Base-by-base conservation (phyloP, 225 moss, liverwort and hornwort genomes). In the Thuidium tamariscinum region DNA sequence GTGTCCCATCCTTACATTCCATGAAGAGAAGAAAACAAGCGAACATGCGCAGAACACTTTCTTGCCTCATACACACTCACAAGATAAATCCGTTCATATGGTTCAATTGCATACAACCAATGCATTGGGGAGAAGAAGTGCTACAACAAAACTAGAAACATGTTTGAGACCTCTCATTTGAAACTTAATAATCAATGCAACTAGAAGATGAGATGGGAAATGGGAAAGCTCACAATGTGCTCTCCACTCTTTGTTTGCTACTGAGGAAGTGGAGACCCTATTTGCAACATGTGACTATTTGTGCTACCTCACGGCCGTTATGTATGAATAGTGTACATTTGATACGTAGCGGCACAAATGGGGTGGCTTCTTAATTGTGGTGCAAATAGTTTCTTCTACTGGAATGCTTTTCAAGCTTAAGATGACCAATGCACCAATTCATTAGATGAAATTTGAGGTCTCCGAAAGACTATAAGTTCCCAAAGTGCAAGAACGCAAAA, bases 61-160 rank as follows among this genome's bases (percentile, higher is more conserved):
- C 21, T 34, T 63, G 26, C 54, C 66, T 25, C 12, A 29, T 19
- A 5, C 13, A 29, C 57, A 19, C 5, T 16, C 27, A 37, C 13
- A 8, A 27, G 29, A 39, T 77, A 41, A 55, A 39, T 78, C 8
- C 17, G 3, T 13, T 34, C 0, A 1, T 5, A 51, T 1, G 9
- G 18, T 32, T 16, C 16, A 65, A 22, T 36, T 36, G 26, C 37
- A 9, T 16, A 16, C n/a, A 64, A 59, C 26, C 32, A 70, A 51
- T 49, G 71, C 21, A 12, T 0, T 0, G 1, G 10, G 1, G 30
- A 73, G 19, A 7, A 19, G 0, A 73, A 48, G 32, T 30, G 46
- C 27, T 5, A 41, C 44, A 36, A 23, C 66, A 51, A 15, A 60
- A 52, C 11, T 26, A 37, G 7, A 39, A 9, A 39, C 18, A 42